Base-by-base conservation (phyloP, 2,329 filamentous ascomycete species). In the Aschersonia sp. region DNA sequence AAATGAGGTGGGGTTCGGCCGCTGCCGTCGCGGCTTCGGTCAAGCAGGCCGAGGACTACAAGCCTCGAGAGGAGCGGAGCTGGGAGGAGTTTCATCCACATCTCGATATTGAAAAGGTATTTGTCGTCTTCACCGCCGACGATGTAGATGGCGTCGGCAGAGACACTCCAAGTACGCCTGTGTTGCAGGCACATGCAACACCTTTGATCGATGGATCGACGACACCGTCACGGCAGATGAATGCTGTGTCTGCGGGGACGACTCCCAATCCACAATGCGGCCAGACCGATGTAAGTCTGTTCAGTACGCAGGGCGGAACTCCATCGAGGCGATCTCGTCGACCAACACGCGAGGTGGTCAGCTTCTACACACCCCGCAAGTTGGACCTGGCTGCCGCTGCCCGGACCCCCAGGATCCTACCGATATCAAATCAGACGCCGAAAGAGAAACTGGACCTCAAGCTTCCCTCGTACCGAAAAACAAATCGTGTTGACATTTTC, bases 81-180 rank as follows among this genome's bases (percentile, higher is more conserved):
- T 98, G 91, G 89, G 89, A 96, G 59, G 92, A 98, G 62, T 97
- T 97, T 54, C 92, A 98, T 64, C 89, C 88, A 0, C 87, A 96
- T 58, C 77, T 98, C 47, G 89, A 97, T 67, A 89, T 96, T 45
- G 88, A 95, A 49, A 76, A 76, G 9, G 78, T 77, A 4, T 84
- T 96, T 53, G 79, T 84, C 55, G 73, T 95, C 3, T 89, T 89
- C 60, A 80, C 77, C 45, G 82, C 89, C 2, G 82, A 92, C 52
- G 86, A 94, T 54, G 83, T 97, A 5, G 91, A 97, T 61, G 87
- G 88, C 28, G 71, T 80, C 42, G 68, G 72, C 3, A 67, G 57
- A 47, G 62, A 60, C 20, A 54, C 63, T 1, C 67, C 68, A 4
- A 59, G 56, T 38, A 65, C 63, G 5, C 68, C 70, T n/a, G 54